Percentiles rank a stretch among this genome's conserved stretches.
These are phyloP conservation scores for Tulasnella sp. DNA, from an alignment of 768 basidiomycete genomes.

Conservation along the genomic window DNA sequence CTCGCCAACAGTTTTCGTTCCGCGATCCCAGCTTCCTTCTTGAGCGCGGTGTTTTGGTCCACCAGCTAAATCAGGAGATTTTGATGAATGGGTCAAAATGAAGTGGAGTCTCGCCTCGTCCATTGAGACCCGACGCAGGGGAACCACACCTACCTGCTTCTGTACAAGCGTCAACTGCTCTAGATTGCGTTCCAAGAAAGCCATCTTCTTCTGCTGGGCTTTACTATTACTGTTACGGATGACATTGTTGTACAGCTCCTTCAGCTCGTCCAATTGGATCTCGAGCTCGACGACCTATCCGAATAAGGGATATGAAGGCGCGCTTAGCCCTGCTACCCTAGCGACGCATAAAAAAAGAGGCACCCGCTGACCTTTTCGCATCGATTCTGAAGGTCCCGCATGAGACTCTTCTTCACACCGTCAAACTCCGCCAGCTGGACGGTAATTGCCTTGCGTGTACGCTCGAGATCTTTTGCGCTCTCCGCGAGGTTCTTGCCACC, in stretches of 20 bases:
- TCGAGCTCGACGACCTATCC: slow-evolving; percentile 94
- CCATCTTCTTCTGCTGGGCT: slow-evolving; percentile 99
- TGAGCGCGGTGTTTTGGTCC: slow-evolving; percentile 93
- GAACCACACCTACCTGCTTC: slow-evolving; percentile 68
- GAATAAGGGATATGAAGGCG: neutral
- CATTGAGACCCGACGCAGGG: neutral
- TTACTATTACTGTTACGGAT: slow-evolving; percentile 98
- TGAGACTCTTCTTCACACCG: slow-evolving; percentile 95
- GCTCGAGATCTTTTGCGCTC: slow-evolving; percentile 94
- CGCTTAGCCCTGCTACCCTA: slow-evolving; percentile 5
- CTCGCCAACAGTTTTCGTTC: slow-evolving; percentile 94
- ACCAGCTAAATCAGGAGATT: slow-evolving; percentile 62
- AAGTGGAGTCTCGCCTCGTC: neutral
- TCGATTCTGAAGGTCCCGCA: slow-evolving; percentile 98
- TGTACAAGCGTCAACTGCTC: slow-evolving; percentile 94
- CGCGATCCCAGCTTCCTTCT: slow-evolving; percentile 96
- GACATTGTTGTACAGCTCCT: slow-evolving; percentile 98
- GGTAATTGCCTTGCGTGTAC: slow-evolving; percentile 93
- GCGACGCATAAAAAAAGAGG: neutral
- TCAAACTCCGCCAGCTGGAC: slow-evolving; percentile 99
- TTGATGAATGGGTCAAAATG: slow-evolving; percentile 27
- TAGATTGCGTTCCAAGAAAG: slow-evolving; percentile 93
- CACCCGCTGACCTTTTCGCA: slow-evolving; percentile 81
- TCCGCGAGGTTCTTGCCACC: slow-evolving; percentile 96
- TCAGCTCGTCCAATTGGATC: slow-evolving; percentile 96